Base-by-base conservation (phyloP, 2,329 filamentous ascomycete species). In the Rutstroemia sydowiana region DNA sequence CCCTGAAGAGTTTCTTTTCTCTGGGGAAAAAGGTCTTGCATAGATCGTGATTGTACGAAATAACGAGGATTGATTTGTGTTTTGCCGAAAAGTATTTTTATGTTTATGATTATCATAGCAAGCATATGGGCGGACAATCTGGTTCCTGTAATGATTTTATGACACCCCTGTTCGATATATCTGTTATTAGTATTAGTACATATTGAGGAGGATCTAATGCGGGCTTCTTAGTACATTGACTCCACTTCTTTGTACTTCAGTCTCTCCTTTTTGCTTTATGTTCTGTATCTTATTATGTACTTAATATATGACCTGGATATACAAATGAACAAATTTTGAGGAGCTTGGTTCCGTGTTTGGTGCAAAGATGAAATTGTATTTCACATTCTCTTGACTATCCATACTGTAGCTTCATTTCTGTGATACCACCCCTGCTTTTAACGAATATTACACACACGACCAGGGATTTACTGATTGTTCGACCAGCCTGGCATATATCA, bases 11-110 rank as follows among this genome's bases (percentile, higher is more conserved):
- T 26, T 42, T 53, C 3, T 49, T 48, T 26, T 21, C 30, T n/a
- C 21, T 48, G 21, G 51, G 45, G 20, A 53, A 53, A 40, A 53
- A 49, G 45, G 51, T 53, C 18, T 53, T 53, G 48, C 18, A 13
- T 45, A 45, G 40, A 20, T 18, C 5, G 18, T 30, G 21, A 30
- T 32, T 18, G 23, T 30, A 31, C 20, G 4, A 41, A 10, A 20
- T 18, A n/a, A 21, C 20, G 41, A 28, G 11, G 21, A 44, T 34
- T 36, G 32, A 36, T 37, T 16, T 18, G 18, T 16, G 18, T 37
- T 14, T 16, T 37, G 10, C n/a, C 34, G 18, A 16, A 18, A 37
- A 37, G 34, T 18, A 37, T n/a, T 40, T 41, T 50, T n/a, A 30
- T 32, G 30, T 31, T 52, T 39, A 18, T 47, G 31, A 6, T 37